Conservation (phyloP, 108 stramenopile genomes). For the Nitzschia sp. region DNA sequence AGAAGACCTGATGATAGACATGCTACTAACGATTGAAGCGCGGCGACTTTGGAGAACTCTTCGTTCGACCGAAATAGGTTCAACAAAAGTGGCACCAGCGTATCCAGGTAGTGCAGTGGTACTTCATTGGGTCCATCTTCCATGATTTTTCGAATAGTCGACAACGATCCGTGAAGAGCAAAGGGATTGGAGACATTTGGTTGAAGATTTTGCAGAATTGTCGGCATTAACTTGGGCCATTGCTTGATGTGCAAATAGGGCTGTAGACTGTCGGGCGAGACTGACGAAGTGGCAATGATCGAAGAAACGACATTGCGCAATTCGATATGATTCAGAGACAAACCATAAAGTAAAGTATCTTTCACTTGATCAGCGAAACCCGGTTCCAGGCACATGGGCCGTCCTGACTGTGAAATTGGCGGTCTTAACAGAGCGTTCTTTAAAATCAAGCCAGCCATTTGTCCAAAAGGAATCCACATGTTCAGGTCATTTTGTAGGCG, state of each 20-base stretch:
- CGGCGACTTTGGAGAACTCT: conserved; percentile 41
- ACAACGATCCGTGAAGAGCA: conserved; percentile 52
- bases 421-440: conserved; percentile 83
- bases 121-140: conserved; percentile 77
- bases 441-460: conserved; percentile 88
- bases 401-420: conserved; percentile 29
- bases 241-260: conserved; percentile 37
- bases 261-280: conserved; percentile 44
- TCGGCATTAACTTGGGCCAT: conserved; percentile 53
- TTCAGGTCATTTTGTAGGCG: conserved; percentile 36
- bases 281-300: conserved; percentile 54
- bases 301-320: conserved; percentile 52
- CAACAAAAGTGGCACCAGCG: conserved; percentile 62
- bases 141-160: conserved; percentile 74
- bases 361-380: conserved; percentile 39
- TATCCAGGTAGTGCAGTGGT: conserved; percentile 50
- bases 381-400: conserved; percentile 20
- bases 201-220: conserved; percentile 36
- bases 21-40: conserved; percentile 47
- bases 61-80: conserved; percentile 41
- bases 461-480: conserved; percentile 80
- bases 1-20: conserved; percentile 53
- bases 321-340: conserved; percentile 37
- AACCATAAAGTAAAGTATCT: conserved; percentile 38
- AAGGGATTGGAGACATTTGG: conserved; percentile 16